Conservation (phyloP, 2,329 filamentous ascomycete genomes). For the Aspergillus uvarum region DNA sequence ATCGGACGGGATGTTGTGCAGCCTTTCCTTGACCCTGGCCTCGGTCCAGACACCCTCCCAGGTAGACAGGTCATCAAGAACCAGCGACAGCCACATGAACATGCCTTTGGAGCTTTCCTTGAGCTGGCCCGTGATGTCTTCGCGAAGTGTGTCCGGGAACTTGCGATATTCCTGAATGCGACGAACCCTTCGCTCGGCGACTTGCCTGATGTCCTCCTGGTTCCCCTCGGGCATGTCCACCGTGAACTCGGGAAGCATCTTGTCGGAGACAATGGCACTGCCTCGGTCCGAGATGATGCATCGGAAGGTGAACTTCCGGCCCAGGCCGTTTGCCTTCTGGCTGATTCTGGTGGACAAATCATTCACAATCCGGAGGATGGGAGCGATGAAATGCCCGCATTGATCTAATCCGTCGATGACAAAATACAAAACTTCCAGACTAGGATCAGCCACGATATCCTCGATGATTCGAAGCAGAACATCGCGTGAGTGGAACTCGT, state of each 20-base stretch:
- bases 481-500: not conserved
- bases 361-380: not conserved
- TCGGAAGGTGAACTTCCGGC: not conserved
- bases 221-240: not conserved
- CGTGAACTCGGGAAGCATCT: not conserved
- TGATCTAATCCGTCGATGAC: not conserved
- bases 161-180: not conserved
- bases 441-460: not conserved
- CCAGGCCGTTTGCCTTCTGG: not conserved
- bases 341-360: not conserved
- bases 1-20: slow-evolving; percentile 1
- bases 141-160: not conserved
- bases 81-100: slow-evolving; percentile 6
- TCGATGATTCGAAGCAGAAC: not conserved
- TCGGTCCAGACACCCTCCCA: slow-evolving; percentile 1
- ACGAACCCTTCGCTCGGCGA: not conserved
- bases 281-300: not conserved
- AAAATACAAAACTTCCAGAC: not conserved
- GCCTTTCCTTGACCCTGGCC: not conserved
- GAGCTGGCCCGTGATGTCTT: not conserved
- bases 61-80: not conserved
- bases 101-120: slow-evolving; percentile 1
- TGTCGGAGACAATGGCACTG: not conserved
- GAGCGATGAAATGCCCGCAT: not conserved
- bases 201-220: not conserved